Base-by-base conservation (phyloP, 2,329 filamentous ascomycete species). In the Dactylellina cionopaga region DNA sequence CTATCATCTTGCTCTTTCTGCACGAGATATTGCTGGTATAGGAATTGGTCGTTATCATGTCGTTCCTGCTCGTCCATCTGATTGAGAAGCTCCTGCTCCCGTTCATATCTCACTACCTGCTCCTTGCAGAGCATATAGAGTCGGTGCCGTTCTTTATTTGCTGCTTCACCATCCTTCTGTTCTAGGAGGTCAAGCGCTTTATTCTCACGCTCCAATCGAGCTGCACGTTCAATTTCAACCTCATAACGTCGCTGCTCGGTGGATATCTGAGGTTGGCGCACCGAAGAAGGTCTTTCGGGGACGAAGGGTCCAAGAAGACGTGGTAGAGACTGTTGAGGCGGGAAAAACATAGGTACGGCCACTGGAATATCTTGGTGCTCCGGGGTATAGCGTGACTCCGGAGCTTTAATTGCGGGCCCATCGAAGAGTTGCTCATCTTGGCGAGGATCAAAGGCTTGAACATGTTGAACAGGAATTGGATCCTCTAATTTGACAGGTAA, bases 1-100 rank as follows among this genome's bases (percentile, higher is more conserved):
- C 69, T 44, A n/a, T 74, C 62, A 47, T 74, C 62, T 25, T 74
- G 69, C 19, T 55, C 54, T 29, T 49, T 56, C 29, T 74, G 69
- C 15, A 68, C 69, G 9, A 74, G 54, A 35, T 68, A 68, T 31
- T 68, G 59, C 31, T 74, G 62, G 11, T 74, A 74, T 1, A 74
- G 37, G 15, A 56, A 43, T 17, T 46, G 51, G 22, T 74, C 69
- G 24, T 62, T 68, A 22, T 66, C 54, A 11, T 55, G 19, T 19
- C 60, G 33, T 31, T 74, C 69, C 41, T 54, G 56, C 19, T 62
- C 49, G 19, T 37, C 49, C 69, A 74, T 74, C 10, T 66, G 31
- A 2, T 62, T 31, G 19, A 74, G 39, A 9, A 51, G 1, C 15
- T 33, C 17, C 29, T 58, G 69, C 17, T 74, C 54, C 3, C 69